Evolutionary conservation across 805 yeast species (phyloP).

Genomic region (Blastobotrys terrestris): DNA sequence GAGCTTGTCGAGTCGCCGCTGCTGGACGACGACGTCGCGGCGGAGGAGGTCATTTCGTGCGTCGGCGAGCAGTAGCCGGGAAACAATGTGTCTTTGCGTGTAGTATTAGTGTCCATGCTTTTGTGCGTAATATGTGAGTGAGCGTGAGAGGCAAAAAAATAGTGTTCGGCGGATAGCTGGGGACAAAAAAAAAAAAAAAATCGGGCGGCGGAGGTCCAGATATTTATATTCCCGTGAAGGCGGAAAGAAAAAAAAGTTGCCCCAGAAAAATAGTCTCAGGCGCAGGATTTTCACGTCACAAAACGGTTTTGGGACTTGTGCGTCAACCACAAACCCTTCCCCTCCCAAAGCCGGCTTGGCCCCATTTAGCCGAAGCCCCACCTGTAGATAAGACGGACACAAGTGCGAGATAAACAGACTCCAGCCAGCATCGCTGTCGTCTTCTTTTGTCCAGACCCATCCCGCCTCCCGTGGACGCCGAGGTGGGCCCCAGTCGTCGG

Average conservation of each 20-base stretch:
- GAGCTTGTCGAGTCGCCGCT: too few relatives aligned
- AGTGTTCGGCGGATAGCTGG: too few relatives aligned
- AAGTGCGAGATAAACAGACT: too few relatives aligned
- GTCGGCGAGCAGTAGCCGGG: constrained; percentile 15
- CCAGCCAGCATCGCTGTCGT: too few relatives aligned
- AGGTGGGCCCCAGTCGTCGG: too few relatives aligned
- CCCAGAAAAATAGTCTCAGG: neutral
- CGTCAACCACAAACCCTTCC: neutral
- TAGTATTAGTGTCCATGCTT: neutral
- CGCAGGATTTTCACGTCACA: neutral
- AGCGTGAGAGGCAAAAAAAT: neutral
- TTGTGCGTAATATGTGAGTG: neutral
- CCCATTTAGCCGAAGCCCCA: neutral
- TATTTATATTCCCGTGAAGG: neutral
- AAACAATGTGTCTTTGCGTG: neutral
- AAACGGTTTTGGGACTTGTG: neutral
- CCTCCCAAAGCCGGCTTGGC: too few relatives aligned
- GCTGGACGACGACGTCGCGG: too few relatives aligned
- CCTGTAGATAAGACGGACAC: neutral
- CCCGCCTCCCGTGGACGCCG: too few relatives aligned
- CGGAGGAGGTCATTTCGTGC: neutral
- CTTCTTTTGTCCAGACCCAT: too few relatives aligned
- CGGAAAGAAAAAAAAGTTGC: neutral
- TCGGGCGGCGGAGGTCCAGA: neutral
- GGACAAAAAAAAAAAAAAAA: constrained; percentile 1